These are phyloP conservation scores for Porcisia deanei DNA, from an alignment of 208 protist species.

Conservation along the genomic window DNA sequence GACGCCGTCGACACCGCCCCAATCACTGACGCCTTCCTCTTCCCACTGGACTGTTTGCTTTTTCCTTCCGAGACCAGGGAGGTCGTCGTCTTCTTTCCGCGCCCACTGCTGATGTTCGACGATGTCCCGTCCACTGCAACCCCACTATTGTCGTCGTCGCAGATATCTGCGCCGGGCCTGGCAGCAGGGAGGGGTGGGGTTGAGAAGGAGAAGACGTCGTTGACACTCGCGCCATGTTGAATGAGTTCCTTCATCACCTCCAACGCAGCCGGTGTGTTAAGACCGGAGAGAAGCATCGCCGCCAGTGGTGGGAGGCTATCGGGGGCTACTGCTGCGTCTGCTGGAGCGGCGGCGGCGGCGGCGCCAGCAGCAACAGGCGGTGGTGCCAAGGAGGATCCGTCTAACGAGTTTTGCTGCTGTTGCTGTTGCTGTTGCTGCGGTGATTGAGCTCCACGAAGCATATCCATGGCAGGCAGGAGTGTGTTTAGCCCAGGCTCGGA, in stretches of 20 bases:
- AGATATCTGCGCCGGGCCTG: neutral
- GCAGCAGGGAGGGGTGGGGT: conserved; percentile 1
- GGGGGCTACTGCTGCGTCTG: neutral
- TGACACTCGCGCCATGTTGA: conserved; percentile 51
- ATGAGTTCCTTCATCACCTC: conserved; percentile 56
- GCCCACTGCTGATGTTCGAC: conserved; percentile 5
- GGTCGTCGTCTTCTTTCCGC: neutral
- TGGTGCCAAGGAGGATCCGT: neutral
- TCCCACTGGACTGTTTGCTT: neutral
- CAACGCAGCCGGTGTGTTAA: conserved; percentile 33
- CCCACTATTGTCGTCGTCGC: neutral
- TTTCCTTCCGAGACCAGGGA: neutral
- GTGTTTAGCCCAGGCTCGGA: neutral
- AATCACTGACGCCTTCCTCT: neutral
- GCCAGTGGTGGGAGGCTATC: conserved; percentile 26
- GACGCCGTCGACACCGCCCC: neutral
- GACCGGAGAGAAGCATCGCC: conserved; percentile 53
- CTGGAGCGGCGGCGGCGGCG: neutral
- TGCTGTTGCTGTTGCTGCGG: neutral
- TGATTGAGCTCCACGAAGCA: neutral
- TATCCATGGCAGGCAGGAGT: neutral
- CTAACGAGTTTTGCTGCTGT: neutral
- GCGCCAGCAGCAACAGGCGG: neutral
- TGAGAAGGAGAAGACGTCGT: conserved; percentile 43
- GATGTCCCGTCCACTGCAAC: neutral